Evolutionary conservation across 306 rosid genomes (phyloP).

Genomic region (Cicer bijugum): DNA sequence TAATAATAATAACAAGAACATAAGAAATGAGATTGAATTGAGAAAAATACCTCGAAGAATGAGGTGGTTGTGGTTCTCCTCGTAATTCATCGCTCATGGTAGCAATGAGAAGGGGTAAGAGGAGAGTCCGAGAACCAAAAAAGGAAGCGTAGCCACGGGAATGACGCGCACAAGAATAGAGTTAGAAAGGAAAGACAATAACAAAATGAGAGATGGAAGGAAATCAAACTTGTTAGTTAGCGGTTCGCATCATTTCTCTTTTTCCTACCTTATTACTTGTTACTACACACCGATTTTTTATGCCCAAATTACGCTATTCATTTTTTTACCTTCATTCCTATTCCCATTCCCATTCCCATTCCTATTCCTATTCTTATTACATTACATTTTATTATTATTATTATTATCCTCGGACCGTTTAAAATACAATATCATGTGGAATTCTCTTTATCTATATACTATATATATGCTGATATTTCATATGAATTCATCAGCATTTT

Average conservation of each 20-base stretch:
- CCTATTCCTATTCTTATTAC: no score
- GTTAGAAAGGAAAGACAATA: neutral
- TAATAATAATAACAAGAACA: no score
- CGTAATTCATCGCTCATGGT: slow-evolving; percentile 4
- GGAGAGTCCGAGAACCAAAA: neutral
- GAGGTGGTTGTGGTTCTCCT: neutral
- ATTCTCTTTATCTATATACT: no score
- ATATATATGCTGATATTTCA: no score
- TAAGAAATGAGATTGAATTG: no score
- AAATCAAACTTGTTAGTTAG: neutral
- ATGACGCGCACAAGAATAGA: neutral
- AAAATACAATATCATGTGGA: no score
- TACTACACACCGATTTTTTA: slow-evolving; percentile 10
- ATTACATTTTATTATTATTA: no score
- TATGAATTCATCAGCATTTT: no score
- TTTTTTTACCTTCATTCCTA: no score
- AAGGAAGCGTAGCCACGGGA: neutral
- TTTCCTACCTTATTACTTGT: neutral
- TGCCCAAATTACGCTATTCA: neutral
- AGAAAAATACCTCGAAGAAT: neutral
- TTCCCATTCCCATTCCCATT: no score
- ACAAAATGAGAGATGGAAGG: slow-evolving; percentile 1
- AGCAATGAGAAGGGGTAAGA: neutral
- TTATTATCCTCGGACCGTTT: no score
- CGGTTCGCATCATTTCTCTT: slow-evolving; percentile 7